phyloP scores from a whole-genome alignment of 2,329 filamentous ascomycete genomes.

The Neurospora sp. region DNA sequence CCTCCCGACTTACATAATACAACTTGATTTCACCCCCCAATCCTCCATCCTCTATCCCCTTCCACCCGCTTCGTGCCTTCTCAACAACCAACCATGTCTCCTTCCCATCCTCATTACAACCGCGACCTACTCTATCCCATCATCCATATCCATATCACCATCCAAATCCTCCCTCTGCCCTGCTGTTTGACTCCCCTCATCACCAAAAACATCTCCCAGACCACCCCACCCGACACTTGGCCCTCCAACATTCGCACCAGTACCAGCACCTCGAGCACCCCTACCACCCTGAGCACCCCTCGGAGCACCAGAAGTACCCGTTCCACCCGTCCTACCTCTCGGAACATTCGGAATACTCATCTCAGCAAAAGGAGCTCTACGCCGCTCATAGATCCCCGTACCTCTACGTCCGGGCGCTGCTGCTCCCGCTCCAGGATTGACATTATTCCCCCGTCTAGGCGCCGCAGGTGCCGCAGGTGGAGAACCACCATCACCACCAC shows the following conservation, averaged over 20 bases:
- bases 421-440: conserved; percentile 24
- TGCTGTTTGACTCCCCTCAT: background rate
- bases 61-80: background rate
- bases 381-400: background rate
- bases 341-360: background rate
- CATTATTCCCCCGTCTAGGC: background rate
- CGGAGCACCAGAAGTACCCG: background rate
- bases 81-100: background rate
- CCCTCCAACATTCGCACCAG: background rate
- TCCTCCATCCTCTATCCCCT: background rate
- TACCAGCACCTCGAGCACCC: background rate
- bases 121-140: background rate
- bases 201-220: background rate
- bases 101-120: background rate
- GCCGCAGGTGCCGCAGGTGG: background rate
- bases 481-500: background rate
- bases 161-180: background rate
- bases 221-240: background rate
- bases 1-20: background rate
- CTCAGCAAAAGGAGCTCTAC: background rate
- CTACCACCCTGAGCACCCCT: background rate
- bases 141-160: background rate
- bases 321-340: background rate
- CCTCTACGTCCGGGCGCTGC: conserved; percentile 40
- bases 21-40: background rate